Percentiles rank a stretch among this genome's conserved stretches.
These are phyloP conservation scores for Aspergillus homomorphus DNA, from an alignment of 495 filamentous ascomycete species.

Conservation along the genomic window DNA sequence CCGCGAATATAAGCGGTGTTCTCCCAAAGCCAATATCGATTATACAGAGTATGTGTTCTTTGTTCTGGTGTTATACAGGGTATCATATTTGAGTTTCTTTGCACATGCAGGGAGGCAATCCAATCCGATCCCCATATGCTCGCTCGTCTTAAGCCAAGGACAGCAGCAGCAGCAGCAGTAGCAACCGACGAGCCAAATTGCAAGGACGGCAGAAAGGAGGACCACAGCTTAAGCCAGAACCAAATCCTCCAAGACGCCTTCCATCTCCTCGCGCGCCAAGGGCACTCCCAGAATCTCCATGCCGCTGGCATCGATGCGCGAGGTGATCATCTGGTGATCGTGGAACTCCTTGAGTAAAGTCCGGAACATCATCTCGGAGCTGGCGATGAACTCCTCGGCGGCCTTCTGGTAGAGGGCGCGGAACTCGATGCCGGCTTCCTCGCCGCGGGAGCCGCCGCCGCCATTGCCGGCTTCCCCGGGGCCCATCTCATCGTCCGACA, in stretches of 20 bases:
- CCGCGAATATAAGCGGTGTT: too few species aligned
- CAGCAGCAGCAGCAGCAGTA: background rate
- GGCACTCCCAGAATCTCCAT: constrained; percentile 84
- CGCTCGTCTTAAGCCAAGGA: constrained; percentile 7
- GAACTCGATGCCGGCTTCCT: constrained; percentile 74
- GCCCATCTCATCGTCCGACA: constrained; percentile 43
- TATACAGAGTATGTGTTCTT: background rate
- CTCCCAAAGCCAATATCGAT: background rate
- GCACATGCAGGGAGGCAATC: background rate
- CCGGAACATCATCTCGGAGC: constrained; percentile 91
- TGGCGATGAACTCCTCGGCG: constrained; percentile 93
- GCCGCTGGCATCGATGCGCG: constrained; percentile 77
- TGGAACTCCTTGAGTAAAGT: constrained; percentile 95
- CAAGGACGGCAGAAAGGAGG: too few species aligned
- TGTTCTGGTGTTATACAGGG: constrained; percentile 28
- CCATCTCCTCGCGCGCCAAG: constrained; percentile 83
- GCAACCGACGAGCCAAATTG: too few species aligned
- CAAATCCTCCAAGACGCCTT: constrained; percentile 83
- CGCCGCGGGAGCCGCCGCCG: constrained; percentile 21
- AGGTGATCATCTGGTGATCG: constrained; percentile 94
- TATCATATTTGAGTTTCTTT: constrained; percentile 12
- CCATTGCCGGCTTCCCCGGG: constrained; percentile 29
- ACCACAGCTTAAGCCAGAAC: constrained; percentile 36
- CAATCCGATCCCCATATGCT: background rate
- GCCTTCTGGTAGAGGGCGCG: constrained; percentile 89